A percentile compares a stretch with the other conserved stretches of the same genome.
Conservation (phyloP, 208 protist genomes). For the Wallacemonas sp. region DNA sequence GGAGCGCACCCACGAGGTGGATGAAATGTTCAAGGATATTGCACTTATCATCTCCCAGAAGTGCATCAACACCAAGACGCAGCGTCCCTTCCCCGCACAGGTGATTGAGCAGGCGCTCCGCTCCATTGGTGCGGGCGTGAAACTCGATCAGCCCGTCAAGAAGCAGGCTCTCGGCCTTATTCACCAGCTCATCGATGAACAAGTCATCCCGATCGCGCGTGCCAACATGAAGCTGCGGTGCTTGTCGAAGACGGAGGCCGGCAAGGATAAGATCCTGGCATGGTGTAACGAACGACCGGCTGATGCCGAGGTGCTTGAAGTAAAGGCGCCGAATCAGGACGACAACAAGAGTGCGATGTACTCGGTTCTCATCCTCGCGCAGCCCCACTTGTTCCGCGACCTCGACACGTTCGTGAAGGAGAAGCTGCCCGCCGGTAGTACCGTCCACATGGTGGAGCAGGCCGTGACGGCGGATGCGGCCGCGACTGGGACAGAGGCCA, state of each 20-base stretch:
- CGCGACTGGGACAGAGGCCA: background rate
- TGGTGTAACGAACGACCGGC: slow-evolving; percentile 58
- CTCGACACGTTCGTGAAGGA: slow-evolving; percentile 76
- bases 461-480: slow-evolving; percentile 45
- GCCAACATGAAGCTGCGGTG: slow-evolving; percentile 95
- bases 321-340: slow-evolving; percentile 7
- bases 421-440: slow-evolving; percentile 56
- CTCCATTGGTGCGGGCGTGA: slow-evolving; percentile 93
- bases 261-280: slow-evolving; percentile 37
- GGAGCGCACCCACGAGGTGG: slow-evolving; percentile 94
- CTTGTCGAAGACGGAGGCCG: slow-evolving; percentile 39
- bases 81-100: slow-evolving; percentile 80
- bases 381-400: slow-evolving; percentile 74
- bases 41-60: slow-evolving; percentile 96
- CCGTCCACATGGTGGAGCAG: slow-evolving; percentile 75
- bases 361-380: slow-evolving; percentile 62
- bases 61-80: slow-evolving; percentile 94
- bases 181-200: slow-evolving; percentile 77
- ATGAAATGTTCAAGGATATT: slow-evolving; percentile 96
- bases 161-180: slow-evolving; percentile 95
- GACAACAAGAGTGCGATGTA: slow-evolving; percentile 14
- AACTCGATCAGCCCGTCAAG: slow-evolving; percentile 91
- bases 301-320: slow-evolving; percentile 50
- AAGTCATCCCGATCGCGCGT: slow-evolving; percentile 91
- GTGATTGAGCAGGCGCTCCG: slow-evolving; percentile 96